A percentile compares a stretch with the other conserved stretches of the same genome.
These are phyloP conservation scores for Bocquillonia castaneifolia DNA, from an alignment of 441 rosid genomes.

Conservation along the genomic window DNA sequence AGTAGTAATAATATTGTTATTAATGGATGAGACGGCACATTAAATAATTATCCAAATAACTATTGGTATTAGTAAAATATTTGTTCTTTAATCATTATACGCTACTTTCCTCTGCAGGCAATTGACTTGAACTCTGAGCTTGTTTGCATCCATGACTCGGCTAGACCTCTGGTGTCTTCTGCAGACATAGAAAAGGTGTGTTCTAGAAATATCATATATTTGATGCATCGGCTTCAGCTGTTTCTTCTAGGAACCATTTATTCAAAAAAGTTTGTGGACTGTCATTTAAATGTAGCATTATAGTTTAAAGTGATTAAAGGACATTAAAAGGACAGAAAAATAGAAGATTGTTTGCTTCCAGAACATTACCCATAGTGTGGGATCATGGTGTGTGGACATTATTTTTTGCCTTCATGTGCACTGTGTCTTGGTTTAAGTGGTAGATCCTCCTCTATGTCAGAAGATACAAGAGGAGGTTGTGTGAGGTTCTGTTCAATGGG, in stretches of 20 bases:
- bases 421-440: background rate
- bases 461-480: background rate
- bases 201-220: background rate
- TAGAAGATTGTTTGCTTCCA: background rate
- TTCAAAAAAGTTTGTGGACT: background rate
- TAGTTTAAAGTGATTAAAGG: background rate
- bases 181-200: slow-evolving; percentile 73
- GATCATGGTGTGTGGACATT: background rate
- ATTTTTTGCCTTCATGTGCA: no score
- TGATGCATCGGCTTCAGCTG: background rate
- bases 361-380: background rate
- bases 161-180: slow-evolving; percentile 68
- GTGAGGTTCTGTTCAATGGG: background rate
- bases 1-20: background rate
- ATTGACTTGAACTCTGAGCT: slow-evolving; percentile 62
- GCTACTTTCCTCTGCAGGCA: slow-evolving; percentile 41
- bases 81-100: slow-evolving; percentile 8
- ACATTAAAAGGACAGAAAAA: background rate
- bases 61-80: background rate
- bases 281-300: background rate
- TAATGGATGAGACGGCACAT: background rate
- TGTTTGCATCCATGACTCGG: slow-evolving; percentile 93
- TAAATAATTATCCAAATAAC: background rate
- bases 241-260: background rate
- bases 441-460: background rate